Evolutionary conservation across 805 yeast genomes (phyloP).

Genomic region (Scheffersomyces stipitis): DNA sequence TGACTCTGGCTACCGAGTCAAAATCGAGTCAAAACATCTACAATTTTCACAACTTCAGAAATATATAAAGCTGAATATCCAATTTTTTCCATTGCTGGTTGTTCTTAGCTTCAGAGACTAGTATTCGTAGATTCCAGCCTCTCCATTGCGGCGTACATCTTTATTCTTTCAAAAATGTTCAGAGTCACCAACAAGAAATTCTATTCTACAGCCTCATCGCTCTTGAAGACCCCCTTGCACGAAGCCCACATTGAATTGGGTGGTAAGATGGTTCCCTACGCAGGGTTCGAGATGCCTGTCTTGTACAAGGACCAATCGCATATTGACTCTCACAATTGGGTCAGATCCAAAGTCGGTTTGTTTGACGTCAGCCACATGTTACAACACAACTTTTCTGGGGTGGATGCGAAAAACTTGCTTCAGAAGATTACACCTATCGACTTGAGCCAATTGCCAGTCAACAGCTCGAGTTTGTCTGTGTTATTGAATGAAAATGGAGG

Average conservation of each 20-base stretch:
- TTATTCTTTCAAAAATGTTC: conserved; percentile 3
- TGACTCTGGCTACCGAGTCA: too few species aligned
- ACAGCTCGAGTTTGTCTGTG: conserved; percentile 74
- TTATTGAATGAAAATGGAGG: conserved; percentile 72
- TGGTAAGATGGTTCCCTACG: conserved; percentile 93
- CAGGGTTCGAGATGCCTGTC: conserved; percentile 96
- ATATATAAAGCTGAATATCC: too few species aligned
- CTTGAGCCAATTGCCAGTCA: conserved; percentile 52
- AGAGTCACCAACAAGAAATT: conserved; percentile 2
- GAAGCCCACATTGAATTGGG: conserved; percentile 75
- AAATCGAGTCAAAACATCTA: too few species aligned
- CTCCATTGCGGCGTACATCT: too few species aligned
- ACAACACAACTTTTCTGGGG: conserved; percentile 79
- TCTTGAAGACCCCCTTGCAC: conserved; percentile 74
- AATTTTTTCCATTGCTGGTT: too few species aligned
- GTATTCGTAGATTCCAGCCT: too few species aligned
- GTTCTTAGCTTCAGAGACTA: too few species aligned
- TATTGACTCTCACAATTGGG: conserved; percentile 94
- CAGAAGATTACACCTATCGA: conserved; percentile 90
- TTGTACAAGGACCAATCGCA: conserved; percentile 82
- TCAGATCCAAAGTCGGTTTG: conserved; percentile 80
- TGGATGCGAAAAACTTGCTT: conserved; percentile 63
- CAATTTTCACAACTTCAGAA: too few species aligned
- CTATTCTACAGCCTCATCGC: conserved; percentile 23
- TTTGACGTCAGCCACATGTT: conserved; percentile 98